Conservation (phyloP, 1,284 basidiomycete species). For the Golubevia pallescens region DNA sequence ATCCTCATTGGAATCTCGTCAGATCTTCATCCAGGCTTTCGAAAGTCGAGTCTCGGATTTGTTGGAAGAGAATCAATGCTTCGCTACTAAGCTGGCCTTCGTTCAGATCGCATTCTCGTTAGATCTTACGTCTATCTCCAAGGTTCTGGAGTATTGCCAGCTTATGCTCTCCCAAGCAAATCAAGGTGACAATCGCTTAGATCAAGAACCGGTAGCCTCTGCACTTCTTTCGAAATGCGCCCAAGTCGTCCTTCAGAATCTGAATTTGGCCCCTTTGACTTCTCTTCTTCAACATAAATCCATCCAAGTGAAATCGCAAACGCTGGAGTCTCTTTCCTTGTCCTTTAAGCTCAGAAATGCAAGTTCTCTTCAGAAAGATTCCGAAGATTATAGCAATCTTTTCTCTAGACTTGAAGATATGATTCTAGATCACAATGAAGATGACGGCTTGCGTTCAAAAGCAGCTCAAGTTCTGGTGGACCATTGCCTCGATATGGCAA, state of each 20-base stretch:
- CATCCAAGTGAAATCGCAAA: neutral
- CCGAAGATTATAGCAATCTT: neutral
- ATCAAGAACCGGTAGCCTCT: neutral
- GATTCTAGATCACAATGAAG: neutral
- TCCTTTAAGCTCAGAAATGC: neutral
- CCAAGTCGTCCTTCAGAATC: too few relatives aligned
- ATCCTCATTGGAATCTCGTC: neutral
- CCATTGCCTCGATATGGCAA: neutral
- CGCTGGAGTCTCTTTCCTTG: neutral
- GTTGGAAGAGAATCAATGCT: constrained; percentile 27
- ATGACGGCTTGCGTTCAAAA: neutral
- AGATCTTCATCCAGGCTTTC: neutral
- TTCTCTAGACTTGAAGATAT: neutral
- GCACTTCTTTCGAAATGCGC: too few relatives aligned
- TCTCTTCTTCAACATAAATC: neutral
- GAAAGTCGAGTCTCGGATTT: constrained; percentile 1
- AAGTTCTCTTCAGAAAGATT: neutral
- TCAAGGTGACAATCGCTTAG: neutral
- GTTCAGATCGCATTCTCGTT: constrained; percentile 12
- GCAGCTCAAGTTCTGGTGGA: neutral
- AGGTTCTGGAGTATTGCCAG: neutral
- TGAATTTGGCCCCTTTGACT: too few relatives aligned
- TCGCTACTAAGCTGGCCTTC: constrained; percentile 32
- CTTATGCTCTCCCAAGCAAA: neutral
- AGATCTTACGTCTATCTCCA: neutral